phyloP scores from a whole-genome alignment of 805 yeast species.

The Monosporozyma servazzii region DNA sequence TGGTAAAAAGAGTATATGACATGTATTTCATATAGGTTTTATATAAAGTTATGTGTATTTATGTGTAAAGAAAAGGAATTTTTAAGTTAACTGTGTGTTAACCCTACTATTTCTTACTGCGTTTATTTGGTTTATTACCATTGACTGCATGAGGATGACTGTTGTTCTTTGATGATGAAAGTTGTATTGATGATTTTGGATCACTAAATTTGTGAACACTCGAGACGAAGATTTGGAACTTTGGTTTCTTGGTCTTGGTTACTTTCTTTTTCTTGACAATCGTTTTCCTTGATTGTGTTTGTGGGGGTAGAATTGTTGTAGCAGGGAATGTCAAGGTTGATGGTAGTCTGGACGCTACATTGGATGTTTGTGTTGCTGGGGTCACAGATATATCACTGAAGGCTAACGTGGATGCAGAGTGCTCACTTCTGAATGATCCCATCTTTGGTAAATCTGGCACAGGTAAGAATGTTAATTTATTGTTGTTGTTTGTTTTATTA shows the following conservation, averaged over 20 bases:
- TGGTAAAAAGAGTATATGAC: not conserved
- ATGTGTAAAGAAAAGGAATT: not conserved
- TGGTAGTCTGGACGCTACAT: not conserved
- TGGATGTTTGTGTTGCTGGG: not conserved
- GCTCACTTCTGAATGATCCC: conserved; percentile 29
- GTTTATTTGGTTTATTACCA: conserved; percentile 4
- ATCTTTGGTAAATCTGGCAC: conserved; percentile 30
- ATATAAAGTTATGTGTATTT: no score
- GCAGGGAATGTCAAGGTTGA: conserved; percentile 1
- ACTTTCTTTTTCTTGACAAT: conserved; percentile 10
- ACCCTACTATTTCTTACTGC: not conserved
- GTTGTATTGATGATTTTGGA: conserved; percentile 4
- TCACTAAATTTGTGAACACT: conserved; percentile 27
- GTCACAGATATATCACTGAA: not conserved
- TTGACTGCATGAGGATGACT: conserved; percentile 2
- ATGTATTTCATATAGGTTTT: not conserved
- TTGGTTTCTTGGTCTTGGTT: conserved; percentile 21
- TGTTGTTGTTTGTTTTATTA: not conserved
- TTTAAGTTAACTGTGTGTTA: not conserved
- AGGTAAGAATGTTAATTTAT: conserved; percentile 6
- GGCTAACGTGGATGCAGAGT: conserved; percentile 8
- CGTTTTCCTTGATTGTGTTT: not conserved
- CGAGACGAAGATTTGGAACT: conserved; percentile 30
- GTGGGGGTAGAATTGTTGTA: conserved; percentile 1
- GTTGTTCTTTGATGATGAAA: not conserved